Evolutionary conservation across 2,329 filamentous ascomycete genomes (phyloP).

Genomic region (Fusarium avenaceum): DNA sequence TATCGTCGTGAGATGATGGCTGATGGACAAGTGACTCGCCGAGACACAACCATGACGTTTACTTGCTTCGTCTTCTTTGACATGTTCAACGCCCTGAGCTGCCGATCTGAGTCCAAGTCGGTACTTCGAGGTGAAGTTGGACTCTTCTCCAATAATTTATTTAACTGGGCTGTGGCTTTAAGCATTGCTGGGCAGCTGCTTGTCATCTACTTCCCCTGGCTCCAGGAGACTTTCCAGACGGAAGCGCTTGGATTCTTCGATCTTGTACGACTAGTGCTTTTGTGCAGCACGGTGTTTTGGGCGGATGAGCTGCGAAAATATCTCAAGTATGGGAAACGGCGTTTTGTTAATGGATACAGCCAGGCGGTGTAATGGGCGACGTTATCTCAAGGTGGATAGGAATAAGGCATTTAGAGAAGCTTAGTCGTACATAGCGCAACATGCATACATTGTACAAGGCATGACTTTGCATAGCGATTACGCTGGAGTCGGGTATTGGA

Average conservation of each 20-base stretch:
- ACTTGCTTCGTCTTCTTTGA: conserved; percentile 99
- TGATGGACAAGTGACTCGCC: conserved; percentile 85
- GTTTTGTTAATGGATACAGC: conserved; percentile 73
- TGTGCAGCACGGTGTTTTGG: conserved; percentile 95
- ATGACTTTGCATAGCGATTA: conserved; percentile 36
- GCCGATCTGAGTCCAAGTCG: conserved; percentile 91
- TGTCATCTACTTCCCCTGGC: conserved; percentile 93
- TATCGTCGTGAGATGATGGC: conserved; percentile 92
- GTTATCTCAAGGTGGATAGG: conserved; percentile 8
- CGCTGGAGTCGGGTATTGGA: neutral
- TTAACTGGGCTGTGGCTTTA: conserved; percentile 94
- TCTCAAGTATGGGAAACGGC: conserved; percentile 70
- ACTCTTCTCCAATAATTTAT: conserved; percentile 88
- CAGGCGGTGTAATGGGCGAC: conserved; percentile 70
- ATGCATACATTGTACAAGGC: conserved; percentile 11
- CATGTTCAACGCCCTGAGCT: conserved; percentile 98
- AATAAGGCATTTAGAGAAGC: conserved; percentile 4
- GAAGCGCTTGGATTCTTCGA: conserved; percentile 84
- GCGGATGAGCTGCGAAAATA: conserved; percentile 93
- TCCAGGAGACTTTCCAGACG: conserved; percentile 96
- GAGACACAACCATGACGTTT: conserved; percentile 99
- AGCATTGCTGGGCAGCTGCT: conserved; percentile 87
- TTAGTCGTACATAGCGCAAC: conserved; percentile 35
- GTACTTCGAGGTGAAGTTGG: conserved; percentile 88
- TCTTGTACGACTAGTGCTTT: conserved; percentile 76